phyloP scores from a whole-genome alignment of 495 filamentous ascomycete species.

The Hypoxylon lienhwacheense region DNA sequence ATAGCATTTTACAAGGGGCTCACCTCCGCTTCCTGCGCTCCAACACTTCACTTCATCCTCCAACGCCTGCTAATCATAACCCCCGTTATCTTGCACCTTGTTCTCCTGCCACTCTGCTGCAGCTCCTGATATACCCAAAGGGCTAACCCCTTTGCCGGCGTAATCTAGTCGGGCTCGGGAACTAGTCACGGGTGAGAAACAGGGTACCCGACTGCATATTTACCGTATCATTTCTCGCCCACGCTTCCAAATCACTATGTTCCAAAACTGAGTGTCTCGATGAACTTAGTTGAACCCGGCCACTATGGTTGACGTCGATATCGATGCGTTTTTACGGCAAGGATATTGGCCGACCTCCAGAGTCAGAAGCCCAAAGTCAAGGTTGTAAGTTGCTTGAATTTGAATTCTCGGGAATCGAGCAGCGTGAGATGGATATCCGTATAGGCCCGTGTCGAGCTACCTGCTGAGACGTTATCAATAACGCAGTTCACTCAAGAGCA shows the following conservation, averaged over 20 bases:
- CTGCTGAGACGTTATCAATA: slow-evolving; percentile 22
- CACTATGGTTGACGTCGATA: slow-evolving; percentile 45
- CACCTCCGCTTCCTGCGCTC: background rate
- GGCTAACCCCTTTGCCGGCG: slow-evolving; percentile 22
- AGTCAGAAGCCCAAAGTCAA: slow-evolving; percentile 44
- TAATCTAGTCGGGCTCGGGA: background rate
- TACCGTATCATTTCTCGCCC: slow-evolving; percentile 2
- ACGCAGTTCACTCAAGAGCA: slow-evolving; percentile 13
- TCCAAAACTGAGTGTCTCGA: slow-evolving; percentile 16
- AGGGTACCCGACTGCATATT: slow-evolving; percentile 15
- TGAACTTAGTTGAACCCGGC: slow-evolving; percentile 13
- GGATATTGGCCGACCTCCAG: slow-evolving; percentile 50
- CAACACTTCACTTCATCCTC: background rate
- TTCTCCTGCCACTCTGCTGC: background rate
- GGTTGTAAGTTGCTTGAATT: slow-evolving; percentile 38
- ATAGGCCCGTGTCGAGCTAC: background rate
- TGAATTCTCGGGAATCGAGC: slow-evolving; percentile 3
- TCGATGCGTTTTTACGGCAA: slow-evolving; percentile 43
- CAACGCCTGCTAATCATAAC: background rate
- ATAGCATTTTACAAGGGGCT: background rate
- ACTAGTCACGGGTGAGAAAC: slow-evolving; percentile 14
- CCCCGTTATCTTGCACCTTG: background rate
- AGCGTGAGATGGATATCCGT: background rate
- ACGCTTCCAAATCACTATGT: slow-evolving; percentile 19
- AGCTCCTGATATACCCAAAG: slow-evolving; percentile 1